A percentile compares a stretch with the other conserved stretches of the same genome.
Evolutionary conservation across 495 filamentous ascomycete species (phyloP).

Genomic region (Podospora didyma): DNA sequence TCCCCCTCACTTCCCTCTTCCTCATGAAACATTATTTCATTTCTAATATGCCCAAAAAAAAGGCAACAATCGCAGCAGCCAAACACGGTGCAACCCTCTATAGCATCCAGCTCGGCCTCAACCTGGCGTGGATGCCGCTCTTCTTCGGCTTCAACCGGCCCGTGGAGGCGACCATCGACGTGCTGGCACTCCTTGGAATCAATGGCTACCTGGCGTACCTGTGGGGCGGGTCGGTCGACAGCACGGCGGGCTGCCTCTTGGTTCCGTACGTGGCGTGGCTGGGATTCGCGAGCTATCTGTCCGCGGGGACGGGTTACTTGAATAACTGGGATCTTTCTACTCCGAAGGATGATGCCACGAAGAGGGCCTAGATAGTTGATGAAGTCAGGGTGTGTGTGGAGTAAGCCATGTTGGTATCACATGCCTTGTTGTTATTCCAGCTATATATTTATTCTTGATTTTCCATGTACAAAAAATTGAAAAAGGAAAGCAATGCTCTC

Average conservation of each 20-base stretch:
- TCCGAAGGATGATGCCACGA: neutral
- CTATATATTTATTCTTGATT: too few relatives aligned
- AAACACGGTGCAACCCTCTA: slow-evolving; percentile 71
- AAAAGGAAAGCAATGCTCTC: too few relatives aligned
- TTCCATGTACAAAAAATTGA: too few relatives aligned
- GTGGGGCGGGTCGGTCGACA: slow-evolving; percentile 66
- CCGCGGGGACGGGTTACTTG: slow-evolving; percentile 64
- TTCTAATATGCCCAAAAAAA: neutral
- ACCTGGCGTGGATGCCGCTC: slow-evolving; percentile 88
- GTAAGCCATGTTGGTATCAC: neutral
- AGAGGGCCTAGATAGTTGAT: neutral
- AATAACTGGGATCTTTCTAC: slow-evolving; percentile 62
- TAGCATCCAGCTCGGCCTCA: slow-evolving; percentile 76
- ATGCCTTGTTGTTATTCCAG: neutral
- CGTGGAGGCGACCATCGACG: slow-evolving; percentile 69
- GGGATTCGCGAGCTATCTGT: slow-evolving; percentile 77
- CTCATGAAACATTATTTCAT: neutral
- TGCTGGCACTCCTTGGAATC: slow-evolving; percentile 64
- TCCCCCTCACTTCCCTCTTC: neutral
- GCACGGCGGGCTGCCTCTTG: slow-evolving; percentile 65
- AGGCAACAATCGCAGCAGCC: slow-evolving; percentile 20
- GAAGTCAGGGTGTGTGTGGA: neutral
- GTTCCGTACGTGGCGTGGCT: slow-evolving; percentile 81
- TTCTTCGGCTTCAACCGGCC: slow-evolving; percentile 75
- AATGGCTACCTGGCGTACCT: slow-evolving; percentile 66